Percentiles rank a stretch among this genome's conserved stretches.
Conservation (phyloP, 176 grass and related monocot genomes). For the Eremochloa ophiuroides region DNA sequence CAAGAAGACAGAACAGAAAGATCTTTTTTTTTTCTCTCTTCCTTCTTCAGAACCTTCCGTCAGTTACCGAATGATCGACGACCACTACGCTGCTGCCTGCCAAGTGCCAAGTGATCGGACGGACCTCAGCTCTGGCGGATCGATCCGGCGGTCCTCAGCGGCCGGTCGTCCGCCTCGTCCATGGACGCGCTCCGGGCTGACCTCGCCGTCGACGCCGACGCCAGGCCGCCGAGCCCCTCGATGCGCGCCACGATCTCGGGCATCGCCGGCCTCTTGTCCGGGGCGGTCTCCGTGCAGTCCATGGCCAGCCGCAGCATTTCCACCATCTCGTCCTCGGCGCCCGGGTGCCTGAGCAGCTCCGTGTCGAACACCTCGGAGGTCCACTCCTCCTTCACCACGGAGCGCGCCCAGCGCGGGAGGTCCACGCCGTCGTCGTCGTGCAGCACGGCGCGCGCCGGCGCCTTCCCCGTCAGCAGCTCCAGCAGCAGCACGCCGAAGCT, state of each 20-base stretch:
- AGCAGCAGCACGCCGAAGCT: slow-evolving; percentile 75
- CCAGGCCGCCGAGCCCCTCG: slow-evolving; percentile 34
- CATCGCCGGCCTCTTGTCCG: slow-evolving; percentile 53
- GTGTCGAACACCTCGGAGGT: slow-evolving; percentile 67
- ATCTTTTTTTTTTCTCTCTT: neutral
- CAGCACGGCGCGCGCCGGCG: slow-evolving; percentile 48
- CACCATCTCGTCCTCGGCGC: slow-evolving; percentile 71
- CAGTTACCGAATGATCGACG: slow-evolving; percentile 17
- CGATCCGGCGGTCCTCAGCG: slow-evolving; percentile 42
- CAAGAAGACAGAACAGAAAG: slow-evolving; percentile 11
- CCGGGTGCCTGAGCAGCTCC: slow-evolving; percentile 60
- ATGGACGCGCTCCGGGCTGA: slow-evolving; percentile 38
- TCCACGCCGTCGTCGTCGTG: slow-evolving; percentile 75
- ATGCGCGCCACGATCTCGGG: slow-evolving; percentile 58
- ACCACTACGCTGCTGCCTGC: neutral
- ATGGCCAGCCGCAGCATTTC: slow-evolving; percentile 63
- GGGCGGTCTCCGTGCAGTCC: slow-evolving; percentile 44
- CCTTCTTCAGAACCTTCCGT: neutral
- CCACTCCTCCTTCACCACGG: slow-evolving; percentile 68
- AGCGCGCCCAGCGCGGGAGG: slow-evolving; percentile 67
- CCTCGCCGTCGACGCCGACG: neutral
- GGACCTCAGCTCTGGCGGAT: slow-evolving; percentile 22
- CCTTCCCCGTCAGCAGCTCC: slow-evolving; percentile 73
- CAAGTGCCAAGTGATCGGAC: neutral
- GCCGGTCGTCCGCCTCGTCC: slow-evolving; percentile 59